Percentiles rank a stretch among this genome's conserved stretches.
These are phyloP conservation scores for Pecoramyces ruminantium DNA, from an alignment of 192 early-diverging fungal genomes.

Conservation along the genomic window DNA sequence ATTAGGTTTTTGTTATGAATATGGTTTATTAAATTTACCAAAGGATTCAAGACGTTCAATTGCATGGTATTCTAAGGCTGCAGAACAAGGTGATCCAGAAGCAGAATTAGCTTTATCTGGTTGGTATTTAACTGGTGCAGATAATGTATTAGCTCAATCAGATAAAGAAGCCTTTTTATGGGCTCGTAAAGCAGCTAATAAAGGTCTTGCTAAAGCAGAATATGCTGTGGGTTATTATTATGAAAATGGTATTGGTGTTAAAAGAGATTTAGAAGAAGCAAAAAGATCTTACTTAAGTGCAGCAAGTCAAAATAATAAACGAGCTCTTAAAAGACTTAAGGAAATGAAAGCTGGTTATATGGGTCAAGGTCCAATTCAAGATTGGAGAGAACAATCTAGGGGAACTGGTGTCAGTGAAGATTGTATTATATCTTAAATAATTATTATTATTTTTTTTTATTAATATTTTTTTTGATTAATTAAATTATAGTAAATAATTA, in stretches of 20 bases:
- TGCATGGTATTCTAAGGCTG: constrained; percentile 64
- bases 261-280: constrained; percentile 64
- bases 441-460: too few species aligned
- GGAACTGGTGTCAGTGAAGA: not conserved
- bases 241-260: constrained; percentile 77
- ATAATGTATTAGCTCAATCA: constrained; percentile 41
- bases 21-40: constrained; percentile 47
- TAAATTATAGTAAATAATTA: too few species aligned
- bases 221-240: constrained; percentile 85
- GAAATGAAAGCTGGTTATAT: constrained; percentile 46
- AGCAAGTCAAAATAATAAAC: constrained; percentile 61
- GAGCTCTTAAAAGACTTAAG: constrained; percentile 64
- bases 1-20: constrained; percentile 65
- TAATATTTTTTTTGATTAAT: too few species aligned
- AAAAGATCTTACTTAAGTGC: constrained; percentile 77
- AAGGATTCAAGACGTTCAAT: constrained; percentile 49
- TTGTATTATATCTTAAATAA: not conserved
- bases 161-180: constrained; percentile 65
- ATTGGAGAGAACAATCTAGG: not conserved
- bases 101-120: constrained; percentile 77
- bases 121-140: constrained; percentile 65
- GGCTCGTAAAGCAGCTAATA: constrained; percentile 62
- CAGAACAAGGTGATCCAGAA: constrained; percentile 57
- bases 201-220: constrained; percentile 61
- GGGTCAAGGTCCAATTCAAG: not conserved